Evolutionary conservation across 495 filamentous ascomycete species (phyloP).

Genomic region (Hypoxylon lienhwacheense): DNA sequence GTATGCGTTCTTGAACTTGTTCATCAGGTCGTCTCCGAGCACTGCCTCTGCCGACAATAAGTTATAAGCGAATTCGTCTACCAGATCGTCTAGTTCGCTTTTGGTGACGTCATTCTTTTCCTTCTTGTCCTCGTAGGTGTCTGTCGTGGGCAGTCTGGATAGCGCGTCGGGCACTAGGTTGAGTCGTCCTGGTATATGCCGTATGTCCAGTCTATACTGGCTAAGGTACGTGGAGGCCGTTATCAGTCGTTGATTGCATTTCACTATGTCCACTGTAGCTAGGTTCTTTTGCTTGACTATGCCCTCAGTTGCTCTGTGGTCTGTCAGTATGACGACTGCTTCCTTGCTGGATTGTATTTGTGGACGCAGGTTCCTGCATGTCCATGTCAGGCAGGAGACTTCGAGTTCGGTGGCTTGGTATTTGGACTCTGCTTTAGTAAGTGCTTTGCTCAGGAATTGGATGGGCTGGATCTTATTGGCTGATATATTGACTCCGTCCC

Average conservation of each 20-base stretch:
- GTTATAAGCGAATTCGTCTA: neutral
- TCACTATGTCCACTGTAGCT: neutral
- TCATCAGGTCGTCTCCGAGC: neutral
- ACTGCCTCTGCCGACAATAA: neutral
- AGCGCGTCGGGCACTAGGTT: conserved; percentile 5
- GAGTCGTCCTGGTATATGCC: neutral
- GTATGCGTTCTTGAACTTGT: neutral
- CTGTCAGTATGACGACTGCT: neutral
- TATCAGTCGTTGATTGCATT: neutral
- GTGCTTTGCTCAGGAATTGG: neutral
- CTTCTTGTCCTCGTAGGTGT: neutral
- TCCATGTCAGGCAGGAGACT: neutral
- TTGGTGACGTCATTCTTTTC: neutral
- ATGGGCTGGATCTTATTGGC: neutral
- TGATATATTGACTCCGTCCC: neutral
- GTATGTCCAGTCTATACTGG: neutral
- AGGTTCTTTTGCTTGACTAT: neutral
- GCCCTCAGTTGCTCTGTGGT: neutral
- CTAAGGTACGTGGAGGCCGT: neutral
- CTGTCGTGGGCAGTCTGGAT: neutral
- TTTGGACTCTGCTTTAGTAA: neutral
- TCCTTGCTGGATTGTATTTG: neutral
- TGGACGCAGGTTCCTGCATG: neutral
- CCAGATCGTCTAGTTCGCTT: neutral
- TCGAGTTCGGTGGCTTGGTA: conserved; percentile 2